phyloP scores from a whole-genome alignment of 2,329 filamentous ascomycete species.

The Uncinocarpus reesii region DNA sequence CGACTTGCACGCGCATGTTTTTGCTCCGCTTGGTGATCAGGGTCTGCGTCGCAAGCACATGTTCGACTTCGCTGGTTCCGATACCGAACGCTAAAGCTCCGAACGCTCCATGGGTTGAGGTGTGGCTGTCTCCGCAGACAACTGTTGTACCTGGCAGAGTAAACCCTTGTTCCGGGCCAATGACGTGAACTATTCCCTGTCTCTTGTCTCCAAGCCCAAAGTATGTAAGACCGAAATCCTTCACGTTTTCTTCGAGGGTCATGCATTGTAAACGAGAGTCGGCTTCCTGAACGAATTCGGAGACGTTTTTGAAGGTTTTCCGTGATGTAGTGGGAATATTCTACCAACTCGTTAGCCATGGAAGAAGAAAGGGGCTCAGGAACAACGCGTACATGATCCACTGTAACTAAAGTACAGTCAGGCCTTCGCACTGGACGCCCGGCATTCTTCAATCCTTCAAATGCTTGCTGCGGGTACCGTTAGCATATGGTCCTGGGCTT shows the following conservation, averaged over 20 bases:
- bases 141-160: conserved; percentile 94
- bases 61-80: conserved; percentile 95
- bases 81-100: conserved; percentile 93
- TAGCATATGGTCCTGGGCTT: background rate
- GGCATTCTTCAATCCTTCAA: conserved; percentile 87
- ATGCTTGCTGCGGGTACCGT: conserved; percentile 61
- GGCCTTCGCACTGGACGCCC: conserved; percentile 78
- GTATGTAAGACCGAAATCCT: conserved; percentile 91
- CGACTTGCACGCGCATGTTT: conserved; percentile 96
- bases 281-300: conserved; percentile 85
- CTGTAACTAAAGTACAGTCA: conserved; percentile 92
- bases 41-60: conserved; percentile 92
- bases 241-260: conserved; percentile 94
- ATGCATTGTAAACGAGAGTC: conserved; percentile 90
- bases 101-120: conserved; percentile 94
- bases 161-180: conserved; percentile 96
- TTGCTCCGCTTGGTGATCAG: conserved; percentile 91
- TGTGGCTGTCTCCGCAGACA: conserved; percentile 96
- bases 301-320: conserved; percentile 88
- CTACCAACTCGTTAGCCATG: conserved; percentile 36
- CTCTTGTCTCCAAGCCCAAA: conserved; percentile 94
- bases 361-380: background rate
- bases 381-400: conserved; percentile 64
- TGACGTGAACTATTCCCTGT: conserved; percentile 97
- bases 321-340: conserved; percentile 88